Conservation (phyloP, 2,329 filamentous ascomycete species). For the Pezicula neosporulosa region DNA sequence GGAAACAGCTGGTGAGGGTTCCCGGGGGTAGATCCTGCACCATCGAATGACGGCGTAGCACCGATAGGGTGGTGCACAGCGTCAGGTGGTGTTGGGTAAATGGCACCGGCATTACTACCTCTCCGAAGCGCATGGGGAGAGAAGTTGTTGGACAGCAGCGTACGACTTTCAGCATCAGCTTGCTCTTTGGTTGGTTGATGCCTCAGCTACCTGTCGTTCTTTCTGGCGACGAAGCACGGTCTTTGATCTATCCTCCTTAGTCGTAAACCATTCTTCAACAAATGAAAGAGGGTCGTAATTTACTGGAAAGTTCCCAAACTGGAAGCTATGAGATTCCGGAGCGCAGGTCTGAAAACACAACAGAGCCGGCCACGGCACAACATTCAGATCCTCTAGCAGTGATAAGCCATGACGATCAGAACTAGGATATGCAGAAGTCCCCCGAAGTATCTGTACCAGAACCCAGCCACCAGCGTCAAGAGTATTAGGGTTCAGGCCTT, state of each 20-base stretch:
- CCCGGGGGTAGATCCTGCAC: constrained; percentile 51
- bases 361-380: constrained; percentile 28
- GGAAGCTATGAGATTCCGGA: constrained; percentile 7
- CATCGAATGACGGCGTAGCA: constrained; percentile 54
- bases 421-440: constrained; percentile 17
- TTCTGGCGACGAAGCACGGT: constrained; percentile 44
- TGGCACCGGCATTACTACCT: constrained; percentile 47
- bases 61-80: constrained; percentile 52
- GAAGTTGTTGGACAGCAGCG: constrained; percentile 42
- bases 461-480: constrained; percentile 29
- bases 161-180: constrained; percentile 37
- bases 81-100: constrained; percentile 73
- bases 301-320: constrained; percentile 1
- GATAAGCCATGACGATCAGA: constrained; percentile 17
- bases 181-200: constrained; percentile 38
- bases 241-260: constrained; percentile 37
- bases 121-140: constrained; percentile 50
- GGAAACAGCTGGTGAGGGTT: constrained; percentile 34
- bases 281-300: constrained; percentile 31
- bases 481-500: constrained; percentile 20
- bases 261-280: constrained; percentile 32
- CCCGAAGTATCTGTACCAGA: constrained; percentile 24
- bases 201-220: constrained; percentile 41
- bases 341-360: constrained; percentile 26
- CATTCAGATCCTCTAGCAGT: constrained; percentile 19